A percentile compares a stretch with the other conserved stretches of the same genome.
phyloP scores from a whole-genome alignment of 2,329 filamentous ascomycete species.

The Diaporthe citriasiana region DNA sequence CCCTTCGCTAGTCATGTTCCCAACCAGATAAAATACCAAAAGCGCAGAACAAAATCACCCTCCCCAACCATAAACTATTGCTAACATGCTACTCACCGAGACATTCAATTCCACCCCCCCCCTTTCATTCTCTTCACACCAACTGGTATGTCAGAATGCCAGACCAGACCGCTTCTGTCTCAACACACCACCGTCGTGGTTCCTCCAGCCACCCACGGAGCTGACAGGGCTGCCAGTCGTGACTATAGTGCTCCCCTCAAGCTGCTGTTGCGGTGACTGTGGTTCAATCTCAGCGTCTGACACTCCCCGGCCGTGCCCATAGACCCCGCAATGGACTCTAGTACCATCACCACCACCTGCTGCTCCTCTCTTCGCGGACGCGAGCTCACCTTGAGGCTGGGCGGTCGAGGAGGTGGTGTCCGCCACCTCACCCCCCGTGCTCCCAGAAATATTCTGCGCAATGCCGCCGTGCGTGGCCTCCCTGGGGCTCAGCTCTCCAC shows the following conservation, averaged over 20 bases:
- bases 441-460: neutral
- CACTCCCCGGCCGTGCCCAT: slow-evolving; percentile 1
- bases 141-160: neutral
- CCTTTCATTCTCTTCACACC: neutral
- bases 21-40: slow-evolving; percentile 9
- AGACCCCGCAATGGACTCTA: neutral
- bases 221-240: slow-evolving; percentile 39
- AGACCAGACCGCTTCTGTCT: slow-evolving; percentile 23
- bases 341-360: slow-evolving; percentile 11
- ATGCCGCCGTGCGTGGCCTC: slow-evolving; percentile 7
- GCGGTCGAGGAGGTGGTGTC: slow-evolving; percentile 34
- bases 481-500: slow-evolving; percentile 2
- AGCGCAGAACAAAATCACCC: neutral
- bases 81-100: neutral
- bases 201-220: slow-evolving; percentile 39
- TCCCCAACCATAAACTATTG: neutral
- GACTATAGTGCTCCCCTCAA: slow-evolving; percentile 38
- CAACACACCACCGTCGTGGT: slow-evolving; percentile 14
- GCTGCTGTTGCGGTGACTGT: slow-evolving; percentile 39
- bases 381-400: slow-evolving; percentile 40
- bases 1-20: slow-evolving; percentile 24
- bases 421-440: slow-evolving; percentile 3
- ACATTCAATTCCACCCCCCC: neutral
- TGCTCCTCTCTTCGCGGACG: slow-evolving; percentile 23
- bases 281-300: slow-evolving; percentile 34